phyloP scores from a whole-genome alignment of 441 rosid species.

The Pelargonium fulgidum region DNA sequence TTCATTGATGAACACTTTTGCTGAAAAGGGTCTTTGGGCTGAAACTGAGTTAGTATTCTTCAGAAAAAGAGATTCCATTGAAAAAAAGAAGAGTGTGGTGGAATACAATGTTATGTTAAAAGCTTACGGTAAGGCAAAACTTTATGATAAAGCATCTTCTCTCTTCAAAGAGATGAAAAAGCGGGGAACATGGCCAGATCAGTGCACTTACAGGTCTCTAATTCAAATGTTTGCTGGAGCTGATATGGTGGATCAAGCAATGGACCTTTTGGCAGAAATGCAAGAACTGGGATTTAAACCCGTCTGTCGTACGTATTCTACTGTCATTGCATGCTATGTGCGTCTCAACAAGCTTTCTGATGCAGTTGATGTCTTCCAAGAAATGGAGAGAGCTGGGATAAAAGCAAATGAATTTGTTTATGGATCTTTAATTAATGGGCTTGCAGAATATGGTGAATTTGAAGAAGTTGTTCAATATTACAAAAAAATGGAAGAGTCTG shows the following conservation, averaged over 20 bases:
- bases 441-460: slow-evolving; percentile 53
- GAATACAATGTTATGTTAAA: slow-evolving; percentile 85
- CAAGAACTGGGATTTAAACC: slow-evolving; percentile 55
- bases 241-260: slow-evolving; percentile 63
- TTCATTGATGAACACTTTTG: slow-evolving; percentile 64
- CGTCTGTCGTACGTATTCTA: slow-evolving; percentile 50
- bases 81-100: slow-evolving; percentile 48
- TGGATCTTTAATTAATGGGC: slow-evolving; percentile 75
- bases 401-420: slow-evolving; percentile 77
- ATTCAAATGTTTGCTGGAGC: slow-evolving; percentile 75
- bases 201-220: slow-evolving; percentile 73
- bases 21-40: slow-evolving; percentile 69
- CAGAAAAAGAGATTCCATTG: slow-evolving; percentile 38
- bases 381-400: slow-evolving; percentile 56
- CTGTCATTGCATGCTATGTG: slow-evolving; percentile 62
- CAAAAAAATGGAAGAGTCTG: slow-evolving; percentile 50
- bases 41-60: slow-evolving; percentile 71
- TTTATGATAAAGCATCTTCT: slow-evolving; percentile 72
- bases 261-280: slow-evolving; percentile 63
- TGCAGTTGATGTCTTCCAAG: slow-evolving; percentile 47
- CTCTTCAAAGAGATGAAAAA: slow-evolving; percentile 74
- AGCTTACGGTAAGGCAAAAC: slow-evolving; percentile 75
- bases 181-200: slow-evolving; percentile 83
- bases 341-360: slow-evolving; percentile 61
- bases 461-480: slow-evolving; percentile 66